Percentiles rank a stretch among this genome's conserved stretches.
phyloP scores from a whole-genome alignment of 768 basidiomycete species.

The Infundibulicybe gibba region DNA sequence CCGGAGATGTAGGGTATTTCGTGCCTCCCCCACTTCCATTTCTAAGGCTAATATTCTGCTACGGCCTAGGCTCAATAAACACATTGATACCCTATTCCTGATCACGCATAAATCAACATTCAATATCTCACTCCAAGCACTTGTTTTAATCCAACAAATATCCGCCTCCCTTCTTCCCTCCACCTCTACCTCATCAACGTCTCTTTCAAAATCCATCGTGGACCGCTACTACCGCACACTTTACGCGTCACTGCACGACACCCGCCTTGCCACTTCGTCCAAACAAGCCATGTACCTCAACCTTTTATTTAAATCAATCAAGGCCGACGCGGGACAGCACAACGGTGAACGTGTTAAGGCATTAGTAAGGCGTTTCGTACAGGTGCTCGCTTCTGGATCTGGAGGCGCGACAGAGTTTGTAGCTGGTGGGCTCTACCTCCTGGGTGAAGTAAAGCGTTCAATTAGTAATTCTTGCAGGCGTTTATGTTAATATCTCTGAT shows the following conservation, averaged over 20 bases:
- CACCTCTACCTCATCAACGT: constrained; percentile 32
- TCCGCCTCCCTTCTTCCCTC: constrained; percentile 45
- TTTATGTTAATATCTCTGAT: constrained; percentile 1
- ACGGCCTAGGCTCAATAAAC: constrained; percentile 63
- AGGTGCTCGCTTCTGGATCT: constrained; percentile 68
- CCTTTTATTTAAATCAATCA: constrained; percentile 86
- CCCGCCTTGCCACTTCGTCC: constrained; percentile 72
- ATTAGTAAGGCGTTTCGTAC: constrained; percentile 79
- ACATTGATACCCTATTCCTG: constrained; percentile 90
- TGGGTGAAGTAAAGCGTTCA: constrained; percentile 69
- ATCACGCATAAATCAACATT: constrained; percentile 96
- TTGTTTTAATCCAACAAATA: constrained; percentile 87
- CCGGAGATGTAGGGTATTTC: constrained; percentile 58
- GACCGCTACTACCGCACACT: constrained; percentile 80
- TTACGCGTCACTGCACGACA: constrained; percentile 86
- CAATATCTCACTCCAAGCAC: constrained; percentile 92
- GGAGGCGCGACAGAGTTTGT: constrained; percentile 82
- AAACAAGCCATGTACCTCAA: constrained; percentile 99
- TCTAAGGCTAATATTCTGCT: neutral
- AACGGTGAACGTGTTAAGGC: constrained; percentile 67
- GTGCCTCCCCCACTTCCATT: neutral
- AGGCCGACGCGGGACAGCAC: constrained; percentile 51
- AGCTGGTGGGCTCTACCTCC: constrained; percentile 81
- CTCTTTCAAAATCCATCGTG: constrained; percentile 45
- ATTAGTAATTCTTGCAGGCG: neutral